Percentiles rank a stretch among this genome's conserved stretches.
phyloP scores from a whole-genome alignment of 345 rosid species.

The Salix purpurea region DNA sequence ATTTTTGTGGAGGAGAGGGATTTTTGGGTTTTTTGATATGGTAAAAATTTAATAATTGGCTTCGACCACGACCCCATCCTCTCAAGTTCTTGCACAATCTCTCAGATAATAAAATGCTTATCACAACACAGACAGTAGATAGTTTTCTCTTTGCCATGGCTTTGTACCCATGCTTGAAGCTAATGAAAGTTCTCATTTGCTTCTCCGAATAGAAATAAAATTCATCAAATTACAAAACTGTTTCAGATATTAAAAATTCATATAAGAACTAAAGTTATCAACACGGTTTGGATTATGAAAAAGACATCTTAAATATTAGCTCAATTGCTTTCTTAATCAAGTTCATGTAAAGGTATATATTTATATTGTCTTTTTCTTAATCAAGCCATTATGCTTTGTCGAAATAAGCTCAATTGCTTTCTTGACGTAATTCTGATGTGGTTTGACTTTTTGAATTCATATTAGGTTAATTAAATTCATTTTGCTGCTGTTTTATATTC shows the following conservation, averaged over 20 bases:
- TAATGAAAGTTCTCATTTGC: not conserved
- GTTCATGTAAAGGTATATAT: no score
- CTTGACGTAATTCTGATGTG: not conserved
- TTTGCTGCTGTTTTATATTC: no score
- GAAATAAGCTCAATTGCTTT: not conserved
- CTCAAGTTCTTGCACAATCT: no score
- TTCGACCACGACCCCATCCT: no score
- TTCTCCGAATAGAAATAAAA: not conserved
- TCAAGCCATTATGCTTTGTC: not conserved
- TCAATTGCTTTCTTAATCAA: no score
- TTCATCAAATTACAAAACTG: not conserved
- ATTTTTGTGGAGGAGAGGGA: conserved; percentile 7
- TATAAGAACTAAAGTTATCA: not conserved
- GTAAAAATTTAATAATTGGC: no score
- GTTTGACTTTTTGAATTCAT: not conserved
- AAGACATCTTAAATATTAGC: not conserved
- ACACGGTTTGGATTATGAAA: not conserved
- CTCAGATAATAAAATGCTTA: no score
- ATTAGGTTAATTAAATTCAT: no score
- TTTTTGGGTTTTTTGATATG: no score
- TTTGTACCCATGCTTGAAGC: not conserved
- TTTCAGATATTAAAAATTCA: not conserved
- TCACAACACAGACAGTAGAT: not conserved
- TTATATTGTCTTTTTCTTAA: no score
- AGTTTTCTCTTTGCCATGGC: not conserved